phyloP scores from a whole-genome alignment of 2,329 filamentous ascomycete genomes.

The Beauveria varroae region DNA sequence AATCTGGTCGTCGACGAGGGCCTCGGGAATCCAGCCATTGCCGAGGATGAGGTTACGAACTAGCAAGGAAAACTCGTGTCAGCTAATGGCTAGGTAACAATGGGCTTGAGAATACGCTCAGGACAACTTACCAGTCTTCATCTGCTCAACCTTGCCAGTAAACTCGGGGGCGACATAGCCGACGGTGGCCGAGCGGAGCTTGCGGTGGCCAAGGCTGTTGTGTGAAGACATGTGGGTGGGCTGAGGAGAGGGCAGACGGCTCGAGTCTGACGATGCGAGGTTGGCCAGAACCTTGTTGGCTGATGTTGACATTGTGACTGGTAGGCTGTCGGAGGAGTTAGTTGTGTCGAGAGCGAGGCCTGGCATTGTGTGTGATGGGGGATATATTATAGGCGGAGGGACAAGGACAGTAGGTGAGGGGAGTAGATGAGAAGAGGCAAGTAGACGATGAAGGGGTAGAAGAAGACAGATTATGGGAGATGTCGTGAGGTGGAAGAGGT shows the following conservation, averaged over 20 bases:
- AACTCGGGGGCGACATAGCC: slow-evolving; percentile 95
- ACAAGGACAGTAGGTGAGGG: neutral
- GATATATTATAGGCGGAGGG: slow-evolving; percentile 5
- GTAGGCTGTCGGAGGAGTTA: slow-evolving; percentile 6
- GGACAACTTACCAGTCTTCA: slow-evolving; percentile 58
- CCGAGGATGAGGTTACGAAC: slow-evolving; percentile 75
- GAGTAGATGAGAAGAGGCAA: neutral
- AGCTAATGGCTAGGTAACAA: neutral
- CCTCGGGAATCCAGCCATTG: slow-evolving; percentile 77
- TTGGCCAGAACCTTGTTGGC: slow-evolving; percentile 35
- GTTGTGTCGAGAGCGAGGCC: slow-evolving; percentile 10
- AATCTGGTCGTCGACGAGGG: slow-evolving; percentile 78
- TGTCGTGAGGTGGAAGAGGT: neutral
- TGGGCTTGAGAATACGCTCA: neutral
- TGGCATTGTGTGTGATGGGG: slow-evolving; percentile 5
- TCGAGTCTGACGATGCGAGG: slow-evolving; percentile 33
- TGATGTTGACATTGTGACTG: slow-evolving; percentile 25
- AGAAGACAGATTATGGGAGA: neutral
- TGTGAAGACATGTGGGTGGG: slow-evolving; percentile 62
- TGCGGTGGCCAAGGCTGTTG: slow-evolving; percentile 57
- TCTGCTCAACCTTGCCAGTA: slow-evolving; percentile 85
- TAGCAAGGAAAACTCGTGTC: slow-evolving; percentile 24
- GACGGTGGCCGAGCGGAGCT: slow-evolving; percentile 80
- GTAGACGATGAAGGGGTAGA: neutral
- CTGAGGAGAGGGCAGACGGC: slow-evolving; percentile 73